These are phyloP conservation scores for Blastocladiella emersonii DNA, from an alignment of 371 early-diverging fungal species.

Conservation along the genomic window DNA sequence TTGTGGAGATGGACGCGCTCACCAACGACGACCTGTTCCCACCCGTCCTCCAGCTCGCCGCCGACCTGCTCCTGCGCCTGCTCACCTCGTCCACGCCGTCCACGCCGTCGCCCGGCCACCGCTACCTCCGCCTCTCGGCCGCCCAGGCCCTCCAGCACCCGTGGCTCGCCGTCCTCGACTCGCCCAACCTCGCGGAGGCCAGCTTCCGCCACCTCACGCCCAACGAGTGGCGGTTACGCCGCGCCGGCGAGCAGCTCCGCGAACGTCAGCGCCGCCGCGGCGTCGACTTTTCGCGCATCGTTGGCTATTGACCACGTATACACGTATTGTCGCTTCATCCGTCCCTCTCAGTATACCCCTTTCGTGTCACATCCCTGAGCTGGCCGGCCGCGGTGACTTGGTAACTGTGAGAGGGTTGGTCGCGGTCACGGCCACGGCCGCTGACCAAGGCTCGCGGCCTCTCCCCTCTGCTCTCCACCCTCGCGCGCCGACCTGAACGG, in stretches of 20 bases:
- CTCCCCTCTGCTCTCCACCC: too few species aligned
- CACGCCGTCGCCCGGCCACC: not conserved
- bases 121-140: not conserved
- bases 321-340: too few species aligned
- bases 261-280: not conserved
- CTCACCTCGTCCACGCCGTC: not conserved
- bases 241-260: not conserved
- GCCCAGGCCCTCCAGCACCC: not conserved
- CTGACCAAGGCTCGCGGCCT: too few species aligned
- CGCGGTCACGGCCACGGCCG: too few species aligned
- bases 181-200: not conserved
- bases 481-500: too few species aligned
- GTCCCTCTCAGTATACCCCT: too few species aligned
- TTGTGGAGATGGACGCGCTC: slow-evolving; percentile 1
- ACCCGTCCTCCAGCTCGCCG: slow-evolving; percentile 1
- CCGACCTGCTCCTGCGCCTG: not conserved
- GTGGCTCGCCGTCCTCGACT: not conserved
- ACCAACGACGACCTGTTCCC: not conserved
- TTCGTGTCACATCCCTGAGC: too few species aligned
- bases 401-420: too few species aligned
- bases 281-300: not conserved
- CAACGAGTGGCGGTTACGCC: not conserved
- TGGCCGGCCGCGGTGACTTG: too few species aligned
- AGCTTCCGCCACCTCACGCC: not conserved
- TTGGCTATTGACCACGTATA: not conserved